Evolutionary conservation across 768 basidiomycete genomes (phyloP).

Genomic region (Psilocybe tampanensis): DNA sequence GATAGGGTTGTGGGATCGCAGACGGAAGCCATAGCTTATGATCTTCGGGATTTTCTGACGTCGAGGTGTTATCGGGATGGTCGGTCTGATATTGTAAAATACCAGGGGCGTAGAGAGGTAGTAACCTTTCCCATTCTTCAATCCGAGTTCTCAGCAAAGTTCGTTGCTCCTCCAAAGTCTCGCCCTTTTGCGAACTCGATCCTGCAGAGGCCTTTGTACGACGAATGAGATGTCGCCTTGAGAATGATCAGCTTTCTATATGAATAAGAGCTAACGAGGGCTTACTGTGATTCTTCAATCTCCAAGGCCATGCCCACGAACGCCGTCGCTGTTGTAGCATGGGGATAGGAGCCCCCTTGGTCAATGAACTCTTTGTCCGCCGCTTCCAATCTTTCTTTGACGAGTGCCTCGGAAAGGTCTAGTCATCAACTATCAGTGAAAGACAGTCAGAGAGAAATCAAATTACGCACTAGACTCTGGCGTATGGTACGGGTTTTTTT

Average conservation of each 20-base stretch:
- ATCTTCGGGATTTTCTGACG: conserved; percentile 5
- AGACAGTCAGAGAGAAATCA: not conserved
- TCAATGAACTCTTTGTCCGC: not conserved
- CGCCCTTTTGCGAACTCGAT: conserved; percentile 4
- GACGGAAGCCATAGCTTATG: conserved; percentile 6
- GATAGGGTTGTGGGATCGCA: not conserved
- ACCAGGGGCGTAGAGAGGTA: conserved; percentile 17
- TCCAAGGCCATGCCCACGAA: conserved; percentile 9
- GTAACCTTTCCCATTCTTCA: conserved; percentile 8
- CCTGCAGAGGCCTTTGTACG: conserved; percentile 1
- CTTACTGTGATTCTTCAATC: conserved; percentile 10
- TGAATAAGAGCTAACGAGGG: not conserved
- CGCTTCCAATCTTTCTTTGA: conserved; percentile 6
- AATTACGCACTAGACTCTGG: not conserved
- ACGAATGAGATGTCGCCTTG: conserved; percentile 5
- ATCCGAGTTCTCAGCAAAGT: not conserved
- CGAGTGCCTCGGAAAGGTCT: conserved; percentile 8
- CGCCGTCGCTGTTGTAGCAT: not conserved
- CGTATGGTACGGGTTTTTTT: conserved; percentile 5
- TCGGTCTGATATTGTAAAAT: conserved; percentile 13
- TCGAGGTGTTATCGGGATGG: not conserved
- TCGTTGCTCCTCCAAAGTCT: conserved; percentile 9
- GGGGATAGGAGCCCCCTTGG: not conserved
- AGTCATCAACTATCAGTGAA: too few species aligned
- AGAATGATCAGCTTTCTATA: not conserved